phyloP scores from a whole-genome alignment of 331 rosid species.

The Rosa hybrid region DNA sequence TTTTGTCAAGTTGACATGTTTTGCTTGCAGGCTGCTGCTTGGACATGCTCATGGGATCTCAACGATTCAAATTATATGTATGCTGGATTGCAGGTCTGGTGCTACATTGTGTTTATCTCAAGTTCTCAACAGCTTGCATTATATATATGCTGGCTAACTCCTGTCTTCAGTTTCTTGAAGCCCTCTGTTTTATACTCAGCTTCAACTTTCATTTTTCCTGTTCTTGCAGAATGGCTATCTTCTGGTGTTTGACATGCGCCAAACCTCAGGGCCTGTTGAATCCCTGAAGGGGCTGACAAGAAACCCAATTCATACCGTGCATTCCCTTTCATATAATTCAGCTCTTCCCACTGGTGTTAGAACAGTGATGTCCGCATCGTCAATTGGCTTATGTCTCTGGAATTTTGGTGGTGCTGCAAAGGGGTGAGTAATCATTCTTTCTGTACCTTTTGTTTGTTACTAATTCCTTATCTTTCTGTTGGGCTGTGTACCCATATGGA shows the following conservation, averaged over 20 bases:
- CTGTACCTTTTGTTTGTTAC: background rate
- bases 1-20: constrained; percentile 15
- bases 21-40: constrained; percentile 68
- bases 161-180: constrained; percentile 10
- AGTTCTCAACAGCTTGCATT: constrained; percentile 32
- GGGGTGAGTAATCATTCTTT: constrained; percentile 50
- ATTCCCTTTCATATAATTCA: constrained; percentile 55
- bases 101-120: constrained; percentile 34
- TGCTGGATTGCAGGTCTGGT: constrained; percentile 90
- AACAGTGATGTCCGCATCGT: constrained; percentile 78
- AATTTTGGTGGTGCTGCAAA: constrained; percentile 56
- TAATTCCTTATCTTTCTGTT: background rate
- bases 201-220: constrained; percentile 14
- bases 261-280: constrained; percentile 67
- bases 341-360: constrained; percentile 43
- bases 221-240: constrained; percentile 78
- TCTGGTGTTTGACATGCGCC: constrained; percentile 77
- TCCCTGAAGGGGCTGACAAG: constrained; percentile 53
- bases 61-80: constrained; percentile 52
- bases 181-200: constrained; percentile 2
- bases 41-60: constrained; percentile 96
- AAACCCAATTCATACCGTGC: constrained; percentile 81
- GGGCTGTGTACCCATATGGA: background rate
- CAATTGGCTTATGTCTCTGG: constrained; percentile 82
- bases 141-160: constrained; percentile 74